Percentiles rank a stretch among this genome's conserved stretches.
Conservation (phyloP, 2,329 filamentous ascomycete genomes). For the Pseudogymnoascus sp. region DNA sequence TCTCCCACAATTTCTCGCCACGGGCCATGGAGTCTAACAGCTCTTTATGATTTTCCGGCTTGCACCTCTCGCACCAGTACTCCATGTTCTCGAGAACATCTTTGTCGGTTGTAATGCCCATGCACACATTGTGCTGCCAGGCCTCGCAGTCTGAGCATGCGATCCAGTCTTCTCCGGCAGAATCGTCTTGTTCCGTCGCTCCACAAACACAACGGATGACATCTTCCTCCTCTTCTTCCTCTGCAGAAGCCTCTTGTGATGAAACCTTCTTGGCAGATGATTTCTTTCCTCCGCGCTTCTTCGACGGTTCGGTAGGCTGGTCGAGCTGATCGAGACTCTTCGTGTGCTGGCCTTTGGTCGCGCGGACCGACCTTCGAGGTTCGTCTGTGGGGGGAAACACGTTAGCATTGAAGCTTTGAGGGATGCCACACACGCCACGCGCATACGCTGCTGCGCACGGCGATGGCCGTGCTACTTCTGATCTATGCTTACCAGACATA, state of each 20-base stretch:
- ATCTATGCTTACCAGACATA: slow-evolving; percentile 54
- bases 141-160: slow-evolving; percentile 86
- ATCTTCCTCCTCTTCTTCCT: slow-evolving; percentile 40
- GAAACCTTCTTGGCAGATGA: slow-evolving; percentile 29
- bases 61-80: slow-evolving; percentile 90
- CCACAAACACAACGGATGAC: slow-evolving; percentile 92
- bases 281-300: slow-evolving; percentile 47
- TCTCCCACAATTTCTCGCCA: slow-evolving; percentile 84
- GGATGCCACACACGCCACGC: background rate
- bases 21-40: slow-evolving; percentile 69
- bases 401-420: slow-evolving; percentile 19
- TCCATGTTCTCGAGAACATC: slow-evolving; percentile 40
- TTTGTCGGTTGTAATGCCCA: slow-evolving; percentile 72
- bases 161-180: slow-evolving; percentile 87
- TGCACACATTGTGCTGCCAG: slow-evolving; percentile 97
- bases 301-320: slow-evolving; percentile 44
- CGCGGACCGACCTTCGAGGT: slow-evolving; percentile 86
- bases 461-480: background rate
- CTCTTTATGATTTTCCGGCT: slow-evolving; percentile 72
- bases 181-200: slow-evolving; percentile 74
- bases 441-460: background rate
- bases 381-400: slow-evolving; percentile 48
- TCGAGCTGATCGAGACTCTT: slow-evolving; percentile 78
- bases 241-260: slow-evolving; percentile 23
- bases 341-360: slow-evolving; percentile 91